Evolutionary conservation across 805 yeast genomes (phyloP).

Genomic region (Metschnikowia lochheadii): DNA sequence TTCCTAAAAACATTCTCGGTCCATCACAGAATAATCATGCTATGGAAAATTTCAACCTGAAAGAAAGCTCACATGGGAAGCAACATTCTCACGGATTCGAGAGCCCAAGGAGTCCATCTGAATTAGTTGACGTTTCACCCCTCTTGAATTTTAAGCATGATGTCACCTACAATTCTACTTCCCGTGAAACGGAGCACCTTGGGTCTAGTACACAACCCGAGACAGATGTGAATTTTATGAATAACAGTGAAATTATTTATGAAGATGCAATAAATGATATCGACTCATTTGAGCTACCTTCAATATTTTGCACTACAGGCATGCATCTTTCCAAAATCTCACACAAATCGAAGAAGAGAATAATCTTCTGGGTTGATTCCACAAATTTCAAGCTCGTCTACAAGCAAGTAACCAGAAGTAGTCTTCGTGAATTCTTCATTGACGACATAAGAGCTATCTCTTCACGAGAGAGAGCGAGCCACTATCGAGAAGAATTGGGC

Average conservation of each 20-base stretch:
- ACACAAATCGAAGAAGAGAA: slow-evolving; percentile 59
- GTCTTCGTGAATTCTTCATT: slow-evolving; percentile 34
- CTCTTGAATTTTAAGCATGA: background rate
- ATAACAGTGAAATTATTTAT: background rate
- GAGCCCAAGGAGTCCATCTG: background rate
- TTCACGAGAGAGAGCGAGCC: slow-evolving; percentile 67
- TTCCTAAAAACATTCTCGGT: background rate
- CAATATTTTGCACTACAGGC: slow-evolving; percentile 52
- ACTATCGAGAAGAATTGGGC: slow-evolving; percentile 81
- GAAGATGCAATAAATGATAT: slow-evolving; percentile 8
- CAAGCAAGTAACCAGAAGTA: slow-evolving; percentile 24
- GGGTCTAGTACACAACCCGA: background rate
- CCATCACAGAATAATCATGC: slow-evolving; percentile 1
- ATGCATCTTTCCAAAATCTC: slow-evolving; percentile 65
- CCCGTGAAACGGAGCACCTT: background rate
- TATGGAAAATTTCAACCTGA: background rate
- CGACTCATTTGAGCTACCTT: slow-evolving; percentile 19
- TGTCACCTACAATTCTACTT: background rate
- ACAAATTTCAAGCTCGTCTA: slow-evolving; percentile 53
- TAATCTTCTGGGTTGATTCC: slow-evolving; percentile 54
- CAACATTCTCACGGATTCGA: background rate
- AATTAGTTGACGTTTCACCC: background rate
- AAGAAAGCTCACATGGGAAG: background rate
- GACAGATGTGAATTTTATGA: background rate
- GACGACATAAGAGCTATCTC: slow-evolving; percentile 64